These are phyloP conservation scores for Fusarium proliferatum DNA, from an alignment of 2,329 filamentous ascomycete genomes.

Conservation along the genomic window DNA sequence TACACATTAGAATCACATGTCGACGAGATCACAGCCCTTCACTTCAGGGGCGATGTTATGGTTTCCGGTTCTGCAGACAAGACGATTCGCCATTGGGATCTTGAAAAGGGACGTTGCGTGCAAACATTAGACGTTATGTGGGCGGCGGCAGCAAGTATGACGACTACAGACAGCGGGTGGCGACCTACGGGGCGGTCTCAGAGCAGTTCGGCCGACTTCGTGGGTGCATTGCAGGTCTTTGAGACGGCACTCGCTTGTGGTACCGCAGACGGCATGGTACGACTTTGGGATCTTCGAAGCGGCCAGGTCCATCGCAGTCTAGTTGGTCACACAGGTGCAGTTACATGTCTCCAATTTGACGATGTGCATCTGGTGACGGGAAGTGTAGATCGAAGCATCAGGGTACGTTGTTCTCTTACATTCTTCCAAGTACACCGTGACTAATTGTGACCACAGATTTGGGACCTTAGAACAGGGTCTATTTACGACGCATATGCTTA, in stretches of 20 bases:
- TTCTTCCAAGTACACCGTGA: neutral
- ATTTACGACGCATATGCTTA: conserved; percentile 98
- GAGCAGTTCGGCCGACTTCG: conserved; percentile 83
- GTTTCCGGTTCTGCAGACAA: conserved; percentile 98
- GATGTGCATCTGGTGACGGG: conserved; percentile 95
- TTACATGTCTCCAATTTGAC: conserved; percentile 96
- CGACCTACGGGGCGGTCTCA: conserved; percentile 73
- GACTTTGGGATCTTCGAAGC: conserved; percentile 95
- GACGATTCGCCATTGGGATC: conserved; percentile 96
- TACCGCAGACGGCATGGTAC: conserved; percentile 96
- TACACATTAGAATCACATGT: conserved; percentile 91
- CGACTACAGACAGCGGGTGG: conserved; percentile 74
- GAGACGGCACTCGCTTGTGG: conserved; percentile 95
- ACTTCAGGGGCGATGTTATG: conserved; percentile 88
- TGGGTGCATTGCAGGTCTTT: conserved; percentile 94
- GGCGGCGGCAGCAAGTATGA: conserved; percentile 84
- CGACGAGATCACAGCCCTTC: conserved; percentile 91
- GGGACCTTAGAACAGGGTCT: conserved; percentile 95
- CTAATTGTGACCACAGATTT: conserved; percentile 75
- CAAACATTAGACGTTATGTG: conserved; percentile 98
- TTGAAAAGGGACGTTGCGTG: conserved; percentile 95
- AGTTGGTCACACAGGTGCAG: conserved; percentile 93
- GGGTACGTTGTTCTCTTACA: conserved; percentile 71
- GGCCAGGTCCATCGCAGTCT: conserved; percentile 97
- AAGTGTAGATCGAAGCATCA: conserved; percentile 89